Evolutionary conservation across 441 rosid species (phyloP).

Genomic region (Pelargonium citronellum): DNA sequence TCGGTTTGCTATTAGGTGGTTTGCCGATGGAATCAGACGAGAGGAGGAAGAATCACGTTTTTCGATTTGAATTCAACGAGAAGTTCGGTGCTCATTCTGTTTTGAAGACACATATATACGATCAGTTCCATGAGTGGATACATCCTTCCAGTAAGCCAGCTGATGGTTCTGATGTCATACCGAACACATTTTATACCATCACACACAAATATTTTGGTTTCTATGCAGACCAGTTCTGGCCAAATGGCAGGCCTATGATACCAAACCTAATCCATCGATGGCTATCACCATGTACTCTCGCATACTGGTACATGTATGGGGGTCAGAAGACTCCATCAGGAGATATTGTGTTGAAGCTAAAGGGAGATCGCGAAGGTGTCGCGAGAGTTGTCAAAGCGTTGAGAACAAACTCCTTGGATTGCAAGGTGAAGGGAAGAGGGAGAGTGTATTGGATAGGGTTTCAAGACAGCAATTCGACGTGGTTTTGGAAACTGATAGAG

Average conservation of each 20-base stretch:
- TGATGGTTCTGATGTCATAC: conserved; percentile 32
- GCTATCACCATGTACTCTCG: conserved; percentile 66
- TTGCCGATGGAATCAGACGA: conserved; percentile 59
- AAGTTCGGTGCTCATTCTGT: conserved; percentile 40
- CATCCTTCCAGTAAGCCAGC: conserved; percentile 41
- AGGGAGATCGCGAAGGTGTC: conserved; percentile 53
- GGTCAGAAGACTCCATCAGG: conserved; percentile 57
- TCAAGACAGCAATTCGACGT: conserved; percentile 49
- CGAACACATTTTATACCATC: conserved; percentile 45
- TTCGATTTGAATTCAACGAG: conserved; percentile 61
- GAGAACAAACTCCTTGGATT: conserved; percentile 49
- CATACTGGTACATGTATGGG: conserved; percentile 82
- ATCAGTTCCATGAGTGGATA: conserved; percentile 67
- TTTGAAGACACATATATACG: conserved; percentile 53
- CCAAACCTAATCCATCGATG: conserved; percentile 86
- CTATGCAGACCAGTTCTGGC: conserved; percentile 74
- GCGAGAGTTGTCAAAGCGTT: conserved; percentile 49
- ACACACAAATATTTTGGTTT: conserved; percentile 57
- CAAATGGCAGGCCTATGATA: conserved; percentile 46
- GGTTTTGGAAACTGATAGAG: conserved; percentile 65
- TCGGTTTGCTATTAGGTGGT: conserved; percentile 87
- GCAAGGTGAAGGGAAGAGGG: conserved; percentile 72
- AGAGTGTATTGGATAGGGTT: conserved; percentile 74
- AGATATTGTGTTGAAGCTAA: conserved; percentile 59
- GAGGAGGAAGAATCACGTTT: conserved; percentile 45